Conservation (phyloP, 257 asterid species). For the Thymus mandschuricus region DNA sequence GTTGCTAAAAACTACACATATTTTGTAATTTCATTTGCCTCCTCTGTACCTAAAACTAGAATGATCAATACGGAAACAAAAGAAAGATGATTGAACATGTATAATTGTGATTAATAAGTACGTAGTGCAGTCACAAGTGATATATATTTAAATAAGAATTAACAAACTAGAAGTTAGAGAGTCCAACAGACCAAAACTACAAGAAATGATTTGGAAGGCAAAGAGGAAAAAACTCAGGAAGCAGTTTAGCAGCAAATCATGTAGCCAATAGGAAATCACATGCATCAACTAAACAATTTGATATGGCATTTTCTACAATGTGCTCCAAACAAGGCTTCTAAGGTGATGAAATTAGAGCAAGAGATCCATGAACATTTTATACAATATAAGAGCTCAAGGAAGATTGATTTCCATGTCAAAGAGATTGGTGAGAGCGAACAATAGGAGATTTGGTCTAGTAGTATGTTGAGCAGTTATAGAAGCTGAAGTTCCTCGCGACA, state of each 20-base stretch:
- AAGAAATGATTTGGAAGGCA: not conserved
- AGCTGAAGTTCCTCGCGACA: not conserved
- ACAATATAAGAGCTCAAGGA: too few relatives aligned
- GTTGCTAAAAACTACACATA: not conserved
- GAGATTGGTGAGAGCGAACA: too few relatives aligned
- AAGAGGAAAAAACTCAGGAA: not conserved
- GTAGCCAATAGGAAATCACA: too few relatives aligned
- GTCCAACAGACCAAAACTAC: not conserved
- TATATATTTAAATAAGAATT: slow-evolving; percentile 1
- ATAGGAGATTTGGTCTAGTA: slow-evolving; percentile 75
- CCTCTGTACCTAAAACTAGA: not conserved
- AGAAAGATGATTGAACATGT: not conserved
- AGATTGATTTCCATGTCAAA: too few relatives aligned
- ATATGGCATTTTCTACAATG: too few relatives aligned
- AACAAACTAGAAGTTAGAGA: not conserved
- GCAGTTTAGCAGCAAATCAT: too few relatives aligned
- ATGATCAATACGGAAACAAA: not conserved
- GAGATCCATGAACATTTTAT: too few relatives aligned
- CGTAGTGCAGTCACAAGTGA: not conserved
- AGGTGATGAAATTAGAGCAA: too few relatives aligned
- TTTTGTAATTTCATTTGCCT: not conserved
- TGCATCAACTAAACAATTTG: too few relatives aligned
- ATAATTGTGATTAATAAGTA: not conserved
- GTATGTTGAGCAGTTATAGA: slow-evolving; percentile 36
- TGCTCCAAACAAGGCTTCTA: too few relatives aligned